Percentiles rank a stretch among this genome's conserved stretches.
Conservation (phyloP, 768 basidiomycete genomes). For the Pulveroboletus sp. region DNA sequence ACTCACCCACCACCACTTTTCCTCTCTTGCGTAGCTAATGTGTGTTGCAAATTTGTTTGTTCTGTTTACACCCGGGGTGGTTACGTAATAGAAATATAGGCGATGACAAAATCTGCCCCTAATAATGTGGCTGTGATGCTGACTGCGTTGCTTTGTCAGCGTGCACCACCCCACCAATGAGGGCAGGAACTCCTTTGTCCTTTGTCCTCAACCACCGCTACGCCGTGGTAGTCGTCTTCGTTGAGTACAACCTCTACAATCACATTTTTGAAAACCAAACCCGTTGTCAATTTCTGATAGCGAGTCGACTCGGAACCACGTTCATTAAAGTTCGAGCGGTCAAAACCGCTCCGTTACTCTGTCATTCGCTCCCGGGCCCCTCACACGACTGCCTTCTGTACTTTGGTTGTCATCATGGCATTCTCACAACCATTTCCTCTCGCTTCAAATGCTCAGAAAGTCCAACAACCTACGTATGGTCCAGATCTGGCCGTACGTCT, state of each 20-base stretch:
- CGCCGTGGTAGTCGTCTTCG: constrained; percentile 14
- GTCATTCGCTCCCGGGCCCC: constrained; percentile 20
- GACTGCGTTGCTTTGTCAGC: constrained; percentile 23
- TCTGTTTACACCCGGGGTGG: too few species aligned
- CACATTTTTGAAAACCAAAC: constrained; percentile 5
- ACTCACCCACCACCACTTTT: background rate
- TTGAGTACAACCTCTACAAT: constrained; percentile 8
- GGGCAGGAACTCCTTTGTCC: constrained; percentile 11
- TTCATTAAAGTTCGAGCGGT: constrained; percentile 23
- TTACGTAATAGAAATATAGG: background rate
- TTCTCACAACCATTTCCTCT: constrained; percentile 80
- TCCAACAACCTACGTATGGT: constrained; percentile 57
- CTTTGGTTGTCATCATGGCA: constrained; percentile 40
- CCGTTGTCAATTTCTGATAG: constrained; percentile 16
- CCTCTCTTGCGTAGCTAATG: constrained; percentile 14
- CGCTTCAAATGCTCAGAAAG: constrained; percentile 48
- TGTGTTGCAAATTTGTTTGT: constrained; percentile 13
- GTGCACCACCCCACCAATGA: constrained; percentile 5
- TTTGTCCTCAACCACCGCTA: constrained; percentile 22
- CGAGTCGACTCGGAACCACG: constrained; percentile 17
- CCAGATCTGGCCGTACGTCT: constrained; percentile 85
- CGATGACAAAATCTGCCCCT: constrained; percentile 1
- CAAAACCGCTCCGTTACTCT: constrained; percentile 5
- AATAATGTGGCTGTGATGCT: constrained; percentile 1
- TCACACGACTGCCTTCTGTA: constrained; percentile 10